Base-by-base conservation (phyloP, 1,139 yeast species). In the Pichia sp. region DNA sequence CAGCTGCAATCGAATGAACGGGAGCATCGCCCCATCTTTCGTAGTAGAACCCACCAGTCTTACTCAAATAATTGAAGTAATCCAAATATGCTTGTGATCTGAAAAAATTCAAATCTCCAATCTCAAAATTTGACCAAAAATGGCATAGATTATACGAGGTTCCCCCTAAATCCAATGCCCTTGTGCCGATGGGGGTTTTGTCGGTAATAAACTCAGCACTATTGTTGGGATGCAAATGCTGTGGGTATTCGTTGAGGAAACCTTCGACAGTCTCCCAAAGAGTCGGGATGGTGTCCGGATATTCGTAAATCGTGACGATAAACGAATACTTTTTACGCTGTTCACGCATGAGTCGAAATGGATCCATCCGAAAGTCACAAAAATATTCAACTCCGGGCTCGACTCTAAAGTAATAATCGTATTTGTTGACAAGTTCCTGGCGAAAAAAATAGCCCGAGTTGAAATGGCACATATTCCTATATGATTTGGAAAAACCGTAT, bases 21-120 rank as follows among this genome's bases (percentile, higher is more conserved):
- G 99, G 98, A 0, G 98, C 98, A 72, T 93, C 99, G 4, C 99
- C 99, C 99, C 98, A 93, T 61, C 99, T 75, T 70, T 87, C 95
- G 67, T 90, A 90, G 68, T 87, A 87, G 65, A 92, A 91, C 0
- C 97, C 97, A 1, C 96, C 96, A 0, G 83, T 71, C 49, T 74
- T 60, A 65, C 90, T 95, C 54, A 92, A 73, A 67, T 76, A 78
- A 20, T 87, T 76, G 66, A 92, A 91, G 68, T 73, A 91, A n/a
- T 76, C 77, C 40, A 78, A 70, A 69, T 92, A 92, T 20, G 76
- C 81, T 52, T 85, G 79, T 51, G 91, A 78, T 58, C 97, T 75
- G 73, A 86, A 91, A 69, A 91, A 89, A 63, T 88, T 80, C 60
- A 92, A 75, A 67, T 84, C 84, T 0, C 85, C 97, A 59, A 91